Conservation (phyloP, 495 filamentous ascomycete genomes). For the Neurospora sp. region DNA sequence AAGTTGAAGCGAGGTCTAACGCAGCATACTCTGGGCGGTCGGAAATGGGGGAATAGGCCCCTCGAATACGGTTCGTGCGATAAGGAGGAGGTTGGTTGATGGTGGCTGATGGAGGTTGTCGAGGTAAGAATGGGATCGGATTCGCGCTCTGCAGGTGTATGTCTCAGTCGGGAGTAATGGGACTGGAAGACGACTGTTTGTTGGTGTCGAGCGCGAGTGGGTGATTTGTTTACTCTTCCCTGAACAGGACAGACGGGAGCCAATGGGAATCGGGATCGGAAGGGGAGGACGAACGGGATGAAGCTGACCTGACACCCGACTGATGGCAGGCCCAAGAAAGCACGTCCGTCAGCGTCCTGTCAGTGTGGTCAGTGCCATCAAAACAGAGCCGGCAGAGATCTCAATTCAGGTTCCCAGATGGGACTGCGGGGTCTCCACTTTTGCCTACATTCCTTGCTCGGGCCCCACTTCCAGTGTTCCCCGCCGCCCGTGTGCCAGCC, state of each 20-base stretch:
- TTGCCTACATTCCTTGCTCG: background rate
- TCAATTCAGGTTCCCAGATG: background rate
- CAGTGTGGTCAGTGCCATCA: background rate
- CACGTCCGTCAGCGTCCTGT: background rate
- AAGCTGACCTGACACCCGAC: background rate
- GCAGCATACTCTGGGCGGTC: background rate
- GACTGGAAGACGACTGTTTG: background rate
- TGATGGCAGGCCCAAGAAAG: background rate
- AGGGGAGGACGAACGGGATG: background rate
- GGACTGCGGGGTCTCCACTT: background rate
- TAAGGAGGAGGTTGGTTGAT: background rate
- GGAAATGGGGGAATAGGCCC: background rate
- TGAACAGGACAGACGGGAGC: background rate
- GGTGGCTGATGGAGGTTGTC: background rate
- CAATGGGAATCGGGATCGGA: background rate
- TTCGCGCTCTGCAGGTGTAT: background rate
- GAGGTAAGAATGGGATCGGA: background rate
- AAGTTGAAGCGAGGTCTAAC: background rate
- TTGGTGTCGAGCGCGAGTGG: background rate
- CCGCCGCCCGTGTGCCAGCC: background rate
- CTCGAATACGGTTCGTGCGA: background rate
- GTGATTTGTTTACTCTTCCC: slow-evolving; percentile 6
- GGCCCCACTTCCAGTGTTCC: background rate
- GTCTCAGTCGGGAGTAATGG: background rate
- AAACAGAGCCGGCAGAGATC: background rate